Evolutionary conservation across 129 eudicot genomes (phyloP), one percentile per base, ranked within the genome.

Genomic region (Flaveria sonorensis): DNA sequence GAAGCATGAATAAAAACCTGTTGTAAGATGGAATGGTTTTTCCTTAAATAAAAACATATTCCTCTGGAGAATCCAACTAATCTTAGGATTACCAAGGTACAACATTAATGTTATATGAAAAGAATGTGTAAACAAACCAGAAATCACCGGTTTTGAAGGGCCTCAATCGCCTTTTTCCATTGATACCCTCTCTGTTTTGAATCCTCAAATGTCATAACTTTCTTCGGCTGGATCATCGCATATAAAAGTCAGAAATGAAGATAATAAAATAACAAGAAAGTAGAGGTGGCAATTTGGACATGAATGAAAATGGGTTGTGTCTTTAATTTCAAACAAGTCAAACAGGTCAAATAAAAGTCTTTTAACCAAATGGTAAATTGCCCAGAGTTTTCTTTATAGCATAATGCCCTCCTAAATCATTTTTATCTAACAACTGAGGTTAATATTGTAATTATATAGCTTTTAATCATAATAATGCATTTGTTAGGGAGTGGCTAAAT

Each of bases 161-260:
- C 78, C 81, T 95, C 97, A 6, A 95, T 92, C 14, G 97, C 95
- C 86, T 89, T 92, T 73, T 95, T 95, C 97, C 99, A 95, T 71
- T 95, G 99, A 70, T 14, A 52, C 4, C 94, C 99, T 88, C 97
- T 86, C 76, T 89, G 97, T 74, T 95, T 95, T 75, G 96, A 83
- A 81, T 95, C 99, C 86, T 91, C 96, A 61, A 91, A 92, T 32
- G 89, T 63, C 87, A 89, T 48, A 2, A 95, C 93, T 85, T 95
- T 92, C 87, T 95, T 95, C 6, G 92, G 97, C 99, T 95, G 91
- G 67, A 84, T 16, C 50, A 76, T n/a, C 72, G 79, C 14, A 18
- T 13, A 10, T 23, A 67, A 52, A 40, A 24, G 26, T 43, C 51
- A 64, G 21, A 11, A 20, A 56, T 43, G 12, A 46, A 36, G 43